A percentile compares a stretch with the other conserved stretches of the same genome.
phyloP scores from a whole-genome alignment of 768 basidiomycete genomes.

The Amanita phalloides region DNA sequence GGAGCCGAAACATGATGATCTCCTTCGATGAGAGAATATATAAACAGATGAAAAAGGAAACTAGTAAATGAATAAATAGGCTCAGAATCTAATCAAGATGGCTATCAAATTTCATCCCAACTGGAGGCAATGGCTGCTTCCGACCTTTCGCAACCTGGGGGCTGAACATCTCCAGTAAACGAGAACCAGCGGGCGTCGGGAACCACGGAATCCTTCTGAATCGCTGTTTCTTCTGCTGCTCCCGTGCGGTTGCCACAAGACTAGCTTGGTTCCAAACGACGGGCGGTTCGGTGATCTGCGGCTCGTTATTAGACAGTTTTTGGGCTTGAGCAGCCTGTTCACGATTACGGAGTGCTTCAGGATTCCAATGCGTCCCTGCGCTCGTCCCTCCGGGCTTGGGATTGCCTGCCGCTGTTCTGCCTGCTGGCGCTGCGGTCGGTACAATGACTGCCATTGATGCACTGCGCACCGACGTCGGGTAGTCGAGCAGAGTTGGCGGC shows the following conservation, averaged over 20 bases:
- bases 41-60: too few species aligned
- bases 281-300: neutral
- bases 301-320: neutral
- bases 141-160: neutral
- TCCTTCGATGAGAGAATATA: too few species aligned
- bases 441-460: neutral
- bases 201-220: neutral
- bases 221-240: neutral
- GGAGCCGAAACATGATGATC: too few species aligned
- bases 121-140: neutral
- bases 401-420: neutral
- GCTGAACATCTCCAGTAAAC: slow-evolving; percentile 1
- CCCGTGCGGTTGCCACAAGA: neutral
- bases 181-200: slow-evolving; percentile 1
- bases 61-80: neutral
- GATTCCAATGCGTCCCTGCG: neutral
- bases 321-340: neutral
- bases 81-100: neutral
- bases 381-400: neutral
- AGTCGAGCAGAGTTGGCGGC: slow-evolving; percentile 2
- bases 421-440: neutral
- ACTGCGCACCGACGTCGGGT: slow-evolving; percentile 1
- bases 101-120: neutral
- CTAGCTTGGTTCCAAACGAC: slow-evolving; percentile 3
- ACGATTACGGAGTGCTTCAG: neutral